Conservation (phyloP, 2,329 filamentous ascomycete genomes). For the Fusarium duplospermum region DNA sequence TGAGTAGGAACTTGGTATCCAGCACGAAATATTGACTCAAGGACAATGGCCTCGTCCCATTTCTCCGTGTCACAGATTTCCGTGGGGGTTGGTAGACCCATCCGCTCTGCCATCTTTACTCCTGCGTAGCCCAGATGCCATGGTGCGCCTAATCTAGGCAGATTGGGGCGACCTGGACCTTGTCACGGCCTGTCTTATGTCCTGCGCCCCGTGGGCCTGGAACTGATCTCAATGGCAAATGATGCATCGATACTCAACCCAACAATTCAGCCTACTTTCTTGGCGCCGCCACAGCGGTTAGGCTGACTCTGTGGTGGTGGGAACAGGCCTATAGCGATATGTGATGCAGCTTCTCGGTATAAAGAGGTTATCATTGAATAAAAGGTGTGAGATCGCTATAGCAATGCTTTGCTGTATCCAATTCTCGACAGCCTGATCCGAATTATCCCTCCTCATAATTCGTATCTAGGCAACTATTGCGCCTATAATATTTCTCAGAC, state of each 20-base stretch:
- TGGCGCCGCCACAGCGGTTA: background rate
- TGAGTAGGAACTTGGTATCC: background rate
- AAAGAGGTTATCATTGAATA: background rate
- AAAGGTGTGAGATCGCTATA: background rate
- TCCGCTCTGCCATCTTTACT: background rate
- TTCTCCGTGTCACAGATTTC: background rate
- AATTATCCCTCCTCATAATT: too few relatives aligned
- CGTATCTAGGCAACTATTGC: background rate
- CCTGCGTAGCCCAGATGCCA: background rate
- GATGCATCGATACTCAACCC: background rate
- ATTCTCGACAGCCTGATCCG: background rate
- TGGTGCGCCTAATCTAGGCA: background rate
- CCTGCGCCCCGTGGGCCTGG: background rate
- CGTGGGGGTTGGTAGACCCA: background rate
- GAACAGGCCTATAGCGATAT: background rate
- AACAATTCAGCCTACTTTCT: background rate
- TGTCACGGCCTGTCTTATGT: background rate
- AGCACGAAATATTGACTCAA: background rate
- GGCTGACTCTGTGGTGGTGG: background rate
- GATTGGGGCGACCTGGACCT: background rate
- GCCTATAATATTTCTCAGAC: background rate
- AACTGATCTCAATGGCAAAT: background rate
- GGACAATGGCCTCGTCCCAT: background rate
- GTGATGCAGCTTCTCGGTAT: background rate
- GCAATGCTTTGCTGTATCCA: background rate